Evolutionary conservation across 2,329 filamentous ascomycete species (phyloP).

Genomic region (Rutstroemia sydowiana): DNA sequence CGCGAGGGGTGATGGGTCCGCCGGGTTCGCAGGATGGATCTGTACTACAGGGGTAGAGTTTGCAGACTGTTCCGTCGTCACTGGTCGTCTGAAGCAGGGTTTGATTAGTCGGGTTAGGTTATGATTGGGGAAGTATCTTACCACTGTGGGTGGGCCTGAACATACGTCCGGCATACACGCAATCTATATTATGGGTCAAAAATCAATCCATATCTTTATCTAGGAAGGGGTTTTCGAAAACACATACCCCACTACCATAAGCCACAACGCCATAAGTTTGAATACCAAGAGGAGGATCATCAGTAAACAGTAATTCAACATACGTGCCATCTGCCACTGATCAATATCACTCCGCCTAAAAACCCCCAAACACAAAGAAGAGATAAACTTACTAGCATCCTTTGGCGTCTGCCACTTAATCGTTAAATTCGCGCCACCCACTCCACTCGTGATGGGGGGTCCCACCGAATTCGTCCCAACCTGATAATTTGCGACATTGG

Average conservation of each 20-base stretch:
- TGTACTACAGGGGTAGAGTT: not conserved
- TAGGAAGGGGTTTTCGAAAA: not conserved
- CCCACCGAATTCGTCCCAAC: not conserved
- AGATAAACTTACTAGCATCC: not conserved
- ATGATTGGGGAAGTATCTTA: not conserved
- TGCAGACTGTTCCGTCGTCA: not conserved
- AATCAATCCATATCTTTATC: not conserved
- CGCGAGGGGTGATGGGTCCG: not conserved
- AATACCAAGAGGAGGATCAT: not conserved
- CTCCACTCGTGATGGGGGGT: not conserved
- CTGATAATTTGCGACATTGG: not conserved
- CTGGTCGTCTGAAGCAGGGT: not conserved
- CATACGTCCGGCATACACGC: constrained; percentile 2
- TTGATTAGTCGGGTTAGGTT: not conserved
- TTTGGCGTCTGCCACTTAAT: constrained; percentile 3
- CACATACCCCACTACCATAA: not conserved
- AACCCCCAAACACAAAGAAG: not conserved
- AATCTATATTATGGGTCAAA: not conserved
- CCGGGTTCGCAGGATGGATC: not conserved
- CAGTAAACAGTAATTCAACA: not conserved
- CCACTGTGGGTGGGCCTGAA: not conserved
- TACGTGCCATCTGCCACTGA: not conserved
- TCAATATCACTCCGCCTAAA: not conserved
- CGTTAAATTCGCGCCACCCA: not conserved
- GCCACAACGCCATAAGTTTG: constrained; percentile 3